Evolutionary conservation across 2,329 filamentous ascomycete species (phyloP).

Genomic region (Bipolaris victoriae): DNA sequence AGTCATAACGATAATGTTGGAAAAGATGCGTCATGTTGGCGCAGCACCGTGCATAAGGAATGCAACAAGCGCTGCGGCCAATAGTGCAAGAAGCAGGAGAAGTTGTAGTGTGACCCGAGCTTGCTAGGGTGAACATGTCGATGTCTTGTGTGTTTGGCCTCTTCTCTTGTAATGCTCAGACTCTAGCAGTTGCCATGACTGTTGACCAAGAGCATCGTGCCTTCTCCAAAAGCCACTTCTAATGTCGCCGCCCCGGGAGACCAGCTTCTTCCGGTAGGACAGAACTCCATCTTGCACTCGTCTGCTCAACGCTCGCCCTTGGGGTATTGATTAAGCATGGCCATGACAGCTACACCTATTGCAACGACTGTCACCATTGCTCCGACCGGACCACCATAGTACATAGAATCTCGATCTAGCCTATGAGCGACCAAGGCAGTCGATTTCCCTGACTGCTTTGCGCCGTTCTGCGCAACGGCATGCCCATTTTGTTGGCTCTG

Average conservation of each 20-base stretch:
- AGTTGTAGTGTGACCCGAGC: background rate
- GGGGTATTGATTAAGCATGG: slow-evolving; percentile 52
- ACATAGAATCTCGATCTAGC: slow-evolving; percentile 38
- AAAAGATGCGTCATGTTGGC: background rate
- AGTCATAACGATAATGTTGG: background rate
- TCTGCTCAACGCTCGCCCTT: slow-evolving; percentile 52
- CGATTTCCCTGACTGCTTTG: slow-evolving; percentile 28
- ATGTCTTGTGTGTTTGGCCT: background rate
- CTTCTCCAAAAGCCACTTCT: background rate
- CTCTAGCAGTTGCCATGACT: background rate
- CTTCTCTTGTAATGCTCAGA: background rate
- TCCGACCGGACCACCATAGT: slow-evolving; percentile 47
- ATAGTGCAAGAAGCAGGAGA: background rate
- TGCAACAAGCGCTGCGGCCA: background rate
- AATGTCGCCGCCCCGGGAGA: background rate
- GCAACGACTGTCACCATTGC: slow-evolving; percentile 50
- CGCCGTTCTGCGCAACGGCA: slow-evolving; percentile 29
- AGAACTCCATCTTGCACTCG: slow-evolving; percentile 6
- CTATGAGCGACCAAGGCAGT: slow-evolving; percentile 36
- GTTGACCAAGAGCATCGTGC: background rate
- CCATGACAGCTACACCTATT: slow-evolving; percentile 51
- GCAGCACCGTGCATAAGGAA: background rate
- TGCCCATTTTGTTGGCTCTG: slow-evolving; percentile 41
- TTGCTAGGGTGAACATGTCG: background rate
- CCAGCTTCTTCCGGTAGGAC: background rate